phyloP scores from a whole-genome alignment of 2,329 filamentous ascomycete genomes.

The Clarireedia homoeocarpa region DNA sequence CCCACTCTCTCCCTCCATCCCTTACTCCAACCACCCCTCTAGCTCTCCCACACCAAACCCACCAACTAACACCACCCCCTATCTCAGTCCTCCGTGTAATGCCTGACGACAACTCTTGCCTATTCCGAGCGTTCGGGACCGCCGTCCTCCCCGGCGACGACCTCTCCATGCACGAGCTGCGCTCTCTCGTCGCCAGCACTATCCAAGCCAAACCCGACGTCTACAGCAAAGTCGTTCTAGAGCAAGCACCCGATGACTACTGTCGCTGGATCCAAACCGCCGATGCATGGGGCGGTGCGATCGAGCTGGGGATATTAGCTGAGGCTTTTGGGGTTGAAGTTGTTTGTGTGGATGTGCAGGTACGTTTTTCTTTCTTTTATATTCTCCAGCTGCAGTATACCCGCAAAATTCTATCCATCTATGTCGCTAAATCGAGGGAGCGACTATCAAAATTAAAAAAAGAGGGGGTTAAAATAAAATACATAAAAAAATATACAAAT shows the following conservation, averaged over 20 bases:
- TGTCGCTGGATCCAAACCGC: constrained; percentile 73
- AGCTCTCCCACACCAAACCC: too few relatives aligned
- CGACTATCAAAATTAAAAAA: too few relatives aligned
- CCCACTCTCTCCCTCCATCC: too few relatives aligned
- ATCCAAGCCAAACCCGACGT: constrained; percentile 66
- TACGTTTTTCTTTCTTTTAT: constrained; percentile 14
- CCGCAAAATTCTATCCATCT: background rate
- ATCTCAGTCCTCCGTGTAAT: constrained; percentile 72
- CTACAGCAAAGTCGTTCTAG: constrained; percentile 72
- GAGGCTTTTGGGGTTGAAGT: constrained; percentile 82
- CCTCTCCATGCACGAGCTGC: constrained; percentile 63
- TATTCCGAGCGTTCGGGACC: constrained; percentile 83
- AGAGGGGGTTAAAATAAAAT: too few relatives aligned
- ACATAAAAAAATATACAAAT: too few relatives aligned
- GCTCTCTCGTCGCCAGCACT: constrained; percentile 67
- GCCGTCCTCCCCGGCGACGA: constrained; percentile 58
- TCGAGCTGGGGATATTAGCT: constrained; percentile 79
- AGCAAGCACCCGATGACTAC: constrained; percentile 63
- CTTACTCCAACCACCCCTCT: too few relatives aligned
- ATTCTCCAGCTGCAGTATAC: background rate
- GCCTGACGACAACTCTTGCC: constrained; percentile 93
- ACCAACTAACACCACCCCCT: background rate
- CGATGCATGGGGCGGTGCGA: constrained; percentile 84
- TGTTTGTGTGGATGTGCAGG: constrained; percentile 71
- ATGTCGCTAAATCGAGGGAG: too few relatives aligned